phyloP scores from a whole-genome alignment of 768 basidiomycete genomes.

The Steccherinum ochraceum region DNA sequence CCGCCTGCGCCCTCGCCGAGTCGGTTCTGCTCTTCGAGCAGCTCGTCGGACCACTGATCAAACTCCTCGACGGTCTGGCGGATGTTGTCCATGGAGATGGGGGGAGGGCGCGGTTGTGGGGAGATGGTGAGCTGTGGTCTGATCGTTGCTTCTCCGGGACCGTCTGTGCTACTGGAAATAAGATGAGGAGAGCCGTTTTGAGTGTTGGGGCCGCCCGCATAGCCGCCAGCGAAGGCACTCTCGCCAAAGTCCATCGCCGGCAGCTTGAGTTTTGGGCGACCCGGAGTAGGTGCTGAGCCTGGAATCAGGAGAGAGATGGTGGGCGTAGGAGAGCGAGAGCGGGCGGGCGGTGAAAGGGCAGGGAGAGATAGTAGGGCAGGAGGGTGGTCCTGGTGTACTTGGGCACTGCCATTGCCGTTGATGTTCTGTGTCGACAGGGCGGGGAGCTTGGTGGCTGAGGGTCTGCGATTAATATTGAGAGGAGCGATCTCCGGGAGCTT shows the following conservation, averaged over 20 bases:
- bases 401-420: not conserved
- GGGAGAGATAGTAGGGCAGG: conserved; percentile 24
- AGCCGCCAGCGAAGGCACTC: conserved; percentile 16
- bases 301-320: conserved; percentile 21
- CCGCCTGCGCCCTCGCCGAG: conserved; percentile 96
- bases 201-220: conserved; percentile 22
- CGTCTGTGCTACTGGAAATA: conserved; percentile 21
- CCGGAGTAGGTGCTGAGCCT: conserved; percentile 19
- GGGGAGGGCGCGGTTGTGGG: conserved; percentile 27
- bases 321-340: conserved; percentile 17
- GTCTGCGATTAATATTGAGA: conserved; percentile 34
- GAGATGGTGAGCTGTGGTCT: conserved; percentile 33
- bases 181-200: conserved; percentile 27
- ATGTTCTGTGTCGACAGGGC: not conserved
- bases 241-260: conserved; percentile 23
- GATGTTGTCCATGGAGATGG: conserved; percentile 20
- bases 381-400: not conserved
- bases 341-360: conserved; percentile 13
- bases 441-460: conserved; percentile 9
- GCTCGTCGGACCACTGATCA: conserved; percentile 55
- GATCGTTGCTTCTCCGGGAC: conserved; percentile 36
- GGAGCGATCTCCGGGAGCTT: conserved; percentile 29
- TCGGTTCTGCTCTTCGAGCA: conserved; percentile 69
- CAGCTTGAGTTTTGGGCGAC: conserved; percentile 19
- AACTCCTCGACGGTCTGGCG: conserved; percentile 29